Evolutionary conservation across 169 alveolate species (phyloP).

Genomic region (Theileria orientalis): DNA sequence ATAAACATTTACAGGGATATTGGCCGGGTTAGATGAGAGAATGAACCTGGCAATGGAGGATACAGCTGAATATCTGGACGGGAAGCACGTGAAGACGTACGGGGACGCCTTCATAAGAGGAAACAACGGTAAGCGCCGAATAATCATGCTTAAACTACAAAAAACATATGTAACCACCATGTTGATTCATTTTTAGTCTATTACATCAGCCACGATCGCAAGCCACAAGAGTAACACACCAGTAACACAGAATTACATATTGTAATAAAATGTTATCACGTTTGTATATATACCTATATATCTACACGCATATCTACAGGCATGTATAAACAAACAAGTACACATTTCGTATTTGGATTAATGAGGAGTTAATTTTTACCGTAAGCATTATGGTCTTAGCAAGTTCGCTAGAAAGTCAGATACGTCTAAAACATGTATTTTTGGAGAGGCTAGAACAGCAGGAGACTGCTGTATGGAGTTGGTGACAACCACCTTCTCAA

Average conservation of each 20-base stretch:
- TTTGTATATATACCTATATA: too few species aligned
- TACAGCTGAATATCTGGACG: conserved; percentile 79
- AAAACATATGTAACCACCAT: background rate
- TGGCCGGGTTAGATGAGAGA: conserved; percentile 83
- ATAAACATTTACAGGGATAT: conserved; percentile 51
- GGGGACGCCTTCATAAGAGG: conserved; percentile 86
- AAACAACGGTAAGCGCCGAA: conserved; percentile 83
- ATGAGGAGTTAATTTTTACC: background rate
- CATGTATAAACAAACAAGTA: too few species aligned
- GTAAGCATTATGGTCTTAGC: conserved; percentile 1
- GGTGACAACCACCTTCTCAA: conserved; percentile 89
- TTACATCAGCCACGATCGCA: conserved; percentile 42
- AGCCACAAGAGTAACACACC: background rate
- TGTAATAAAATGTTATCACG: too few species aligned
- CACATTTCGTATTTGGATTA: too few species aligned
- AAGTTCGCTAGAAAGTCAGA: conserved; percentile 19
- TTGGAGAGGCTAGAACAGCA: conserved; percentile 23
- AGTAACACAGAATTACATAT: too few species aligned
- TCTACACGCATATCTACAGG: too few species aligned
- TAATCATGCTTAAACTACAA: background rate
- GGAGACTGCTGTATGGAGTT: conserved; percentile 79
- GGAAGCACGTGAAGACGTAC: conserved; percentile 73
- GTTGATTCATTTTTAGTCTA: conserved; percentile 13
- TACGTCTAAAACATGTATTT: conserved; percentile 24
- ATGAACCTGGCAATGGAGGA: conserved; percentile 84